Percentiles rank a stretch among this genome's conserved stretches.
phyloP scores from a whole-genome alignment of 192 early-diverging fungal genomes.

The Coemansia pectinata region DNA sequence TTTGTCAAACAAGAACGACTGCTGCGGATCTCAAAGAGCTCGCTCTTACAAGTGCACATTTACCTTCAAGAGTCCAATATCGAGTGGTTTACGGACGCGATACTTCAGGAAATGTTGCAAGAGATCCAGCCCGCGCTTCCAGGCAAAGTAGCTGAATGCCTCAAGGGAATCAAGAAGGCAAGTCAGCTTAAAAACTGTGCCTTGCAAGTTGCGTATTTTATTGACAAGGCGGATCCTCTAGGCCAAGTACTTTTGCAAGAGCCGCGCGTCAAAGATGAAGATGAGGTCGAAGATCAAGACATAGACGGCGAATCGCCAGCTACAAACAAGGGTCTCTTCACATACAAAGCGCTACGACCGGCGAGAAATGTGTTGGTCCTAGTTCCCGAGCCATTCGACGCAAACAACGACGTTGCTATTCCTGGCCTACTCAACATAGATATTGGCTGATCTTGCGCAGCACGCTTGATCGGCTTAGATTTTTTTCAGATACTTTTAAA shows the following conservation, averaged over 20 bases:
- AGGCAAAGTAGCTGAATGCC: conserved; percentile 27
- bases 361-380: conserved; percentile 26
- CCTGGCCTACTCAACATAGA: conserved; percentile 14
- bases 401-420: conserved; percentile 35
- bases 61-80: conserved; percentile 41
- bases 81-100: conserved; percentile 41
- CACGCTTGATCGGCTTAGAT: background rate
- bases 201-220: conserved; percentile 42
- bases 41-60: conserved; percentile 24
- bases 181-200: conserved; percentile 38
- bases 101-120: conserved; percentile 49
- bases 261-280: conserved; percentile 31
- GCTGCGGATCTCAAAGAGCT: conserved; percentile 30
- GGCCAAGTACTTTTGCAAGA: conserved; percentile 40
- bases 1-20: conserved; percentile 39
- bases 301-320: background rate
- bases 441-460: conserved; percentile 15
- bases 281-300: background rate
- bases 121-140: conserved; percentile 29
- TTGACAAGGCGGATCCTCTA: conserved; percentile 16
- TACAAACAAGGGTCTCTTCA: conserved; percentile 20
- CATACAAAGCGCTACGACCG: conserved; percentile 24
- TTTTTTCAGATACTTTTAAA: background rate
- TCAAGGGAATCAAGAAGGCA: conserved; percentile 10
- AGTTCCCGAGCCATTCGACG: conserved; percentile 49